phyloP scores from a whole-genome alignment of 257 asterid genomes.

The Coffea eugenioides region DNA sequence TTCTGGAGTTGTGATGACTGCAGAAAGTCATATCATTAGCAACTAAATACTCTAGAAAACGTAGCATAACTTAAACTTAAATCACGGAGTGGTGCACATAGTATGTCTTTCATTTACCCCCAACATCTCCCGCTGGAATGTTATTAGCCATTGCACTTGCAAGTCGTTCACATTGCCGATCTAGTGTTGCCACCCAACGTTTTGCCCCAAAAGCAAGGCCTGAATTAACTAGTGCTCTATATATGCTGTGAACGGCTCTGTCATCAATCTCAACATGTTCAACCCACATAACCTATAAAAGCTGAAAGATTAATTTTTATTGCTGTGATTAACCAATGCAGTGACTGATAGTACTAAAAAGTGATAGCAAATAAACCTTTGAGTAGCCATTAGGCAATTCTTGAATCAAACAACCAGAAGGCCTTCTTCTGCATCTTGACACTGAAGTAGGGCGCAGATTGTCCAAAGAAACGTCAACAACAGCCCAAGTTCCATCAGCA shows the following conservation, averaged over 20 bases:
- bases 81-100: background rate
- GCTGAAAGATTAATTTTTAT: background rate
- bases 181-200: slow-evolving; percentile 42
- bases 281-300: slow-evolving; percentile 32
- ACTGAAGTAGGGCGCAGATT: slow-evolving; percentile 28
- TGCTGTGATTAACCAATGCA: background rate
- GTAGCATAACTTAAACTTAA: background rate
- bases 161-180: slow-evolving; percentile 39
- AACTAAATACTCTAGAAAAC: background rate
- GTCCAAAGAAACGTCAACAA: slow-evolving; percentile 41
- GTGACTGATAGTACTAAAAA: background rate
- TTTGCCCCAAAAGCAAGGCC: slow-evolving; percentile 40
- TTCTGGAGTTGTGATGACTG: slow-evolving; percentile 37
- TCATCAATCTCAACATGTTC: slow-evolving; percentile 41
- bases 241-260: slow-evolving; percentile 37
- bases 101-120: slow-evolving; percentile 14
- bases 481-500: slow-evolving; percentile 40
- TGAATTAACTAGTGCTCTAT: slow-evolving; percentile 32
- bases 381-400: slow-evolving; percentile 43
- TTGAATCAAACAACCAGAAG: slow-evolving; percentile 42
- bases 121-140: slow-evolving; percentile 37
- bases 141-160: slow-evolving; percentile 43
- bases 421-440: slow-evolving; percentile 38
- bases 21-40: background rate
- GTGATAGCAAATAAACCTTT: slow-evolving; percentile 4